phyloP scores from a whole-genome alignment of 495 filamentous ascomycete species.

The Trichocladium antarcticum region DNA sequence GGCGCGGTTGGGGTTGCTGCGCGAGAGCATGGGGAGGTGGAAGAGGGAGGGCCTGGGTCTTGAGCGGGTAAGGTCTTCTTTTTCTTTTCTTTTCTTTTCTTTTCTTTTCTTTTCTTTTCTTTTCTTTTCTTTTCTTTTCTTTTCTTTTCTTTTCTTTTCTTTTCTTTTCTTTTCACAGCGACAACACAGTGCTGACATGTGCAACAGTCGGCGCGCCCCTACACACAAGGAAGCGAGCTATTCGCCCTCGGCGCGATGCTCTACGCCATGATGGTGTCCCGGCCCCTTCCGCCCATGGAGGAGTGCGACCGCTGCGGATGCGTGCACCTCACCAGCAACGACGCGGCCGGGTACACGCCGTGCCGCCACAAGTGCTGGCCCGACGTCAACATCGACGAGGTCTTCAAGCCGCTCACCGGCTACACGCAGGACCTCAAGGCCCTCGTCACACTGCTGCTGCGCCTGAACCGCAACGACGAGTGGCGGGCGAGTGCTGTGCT shows the following conservation, averaged over 20 bases:
- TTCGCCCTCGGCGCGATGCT: slow-evolving; percentile 28
- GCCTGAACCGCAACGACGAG: slow-evolving; percentile 11
- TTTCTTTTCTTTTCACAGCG: not conserved
- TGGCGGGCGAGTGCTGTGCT: slow-evolving; percentile 15
- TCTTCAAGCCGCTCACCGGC: slow-evolving; percentile 3
- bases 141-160: not conserved
- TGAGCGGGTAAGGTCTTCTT: slow-evolving; percentile 2
- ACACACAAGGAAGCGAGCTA: slow-evolving; percentile 26
- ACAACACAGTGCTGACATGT: not conserved
- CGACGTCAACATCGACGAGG: slow-evolving; percentile 20
- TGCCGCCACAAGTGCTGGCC: slow-evolving; percentile 10
- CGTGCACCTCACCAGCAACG: slow-evolving; percentile 12
- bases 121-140: not conserved
- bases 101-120: not conserved
- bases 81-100: not conserved
- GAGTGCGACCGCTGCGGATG: slow-evolving; percentile 20
- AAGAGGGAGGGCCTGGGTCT: not conserved
- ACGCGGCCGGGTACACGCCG: not conserved
- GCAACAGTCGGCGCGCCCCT: slow-evolving; percentile 20
- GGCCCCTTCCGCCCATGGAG: slow-evolving; percentile 15
- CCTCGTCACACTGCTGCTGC: slow-evolving; percentile 18
- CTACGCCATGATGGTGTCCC: slow-evolving; percentile 32
- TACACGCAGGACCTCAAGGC: slow-evolving; percentile 19
- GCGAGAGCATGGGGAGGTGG: slow-evolving; percentile 4
- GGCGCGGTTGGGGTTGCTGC: slow-evolving; percentile 2